Evolutionary conservation across 495 filamentous ascomycete species (phyloP).

Genomic region (Penicillium daleae): DNA sequence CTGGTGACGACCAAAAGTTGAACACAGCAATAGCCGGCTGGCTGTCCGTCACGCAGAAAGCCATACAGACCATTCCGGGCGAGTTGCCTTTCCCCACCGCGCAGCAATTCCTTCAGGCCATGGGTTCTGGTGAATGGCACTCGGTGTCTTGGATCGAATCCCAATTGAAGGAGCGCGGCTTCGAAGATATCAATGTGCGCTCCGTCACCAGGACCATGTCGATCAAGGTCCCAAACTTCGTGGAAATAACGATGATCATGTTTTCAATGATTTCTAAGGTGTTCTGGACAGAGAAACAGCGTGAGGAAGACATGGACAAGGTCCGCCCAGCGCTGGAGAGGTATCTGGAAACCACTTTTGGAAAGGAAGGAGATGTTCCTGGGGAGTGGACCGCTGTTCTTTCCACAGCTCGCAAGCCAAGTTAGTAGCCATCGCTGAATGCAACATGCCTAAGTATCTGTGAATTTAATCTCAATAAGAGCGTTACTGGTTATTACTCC

Average conservation of each 20-base stretch:
- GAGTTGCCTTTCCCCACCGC: constrained; percentile 33
- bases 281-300: constrained; percentile 43
- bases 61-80: constrained; percentile 33
- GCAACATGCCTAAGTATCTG: not conserved
- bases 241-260: constrained; percentile 37
- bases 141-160: constrained; percentile 33
- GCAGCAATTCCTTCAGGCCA: constrained; percentile 28
- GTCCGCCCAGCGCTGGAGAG: constrained; percentile 31
- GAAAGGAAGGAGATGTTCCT: constrained; percentile 31
- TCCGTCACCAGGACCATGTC: constrained; percentile 23
- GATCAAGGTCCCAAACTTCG: constrained; percentile 30
- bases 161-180: constrained; percentile 36
- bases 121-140: constrained; percentile 38
- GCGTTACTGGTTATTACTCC: not conserved
- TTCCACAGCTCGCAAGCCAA: constrained; percentile 37
- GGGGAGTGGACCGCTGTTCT: constrained; percentile 42
- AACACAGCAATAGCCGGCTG: constrained; percentile 34
- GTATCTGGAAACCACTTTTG: constrained; percentile 39
- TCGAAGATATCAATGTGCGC: constrained; percentile 34
- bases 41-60: constrained; percentile 29
- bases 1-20: not conserved
- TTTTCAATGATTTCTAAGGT: constrained; percentile 26
- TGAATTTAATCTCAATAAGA: not conserved
- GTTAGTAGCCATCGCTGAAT: not conserved
- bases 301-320: constrained; percentile 24